Conservation (phyloP, 1,284 basidiomycete genomes). For the Cutaneotrichosporon daszewskae region DNA sequence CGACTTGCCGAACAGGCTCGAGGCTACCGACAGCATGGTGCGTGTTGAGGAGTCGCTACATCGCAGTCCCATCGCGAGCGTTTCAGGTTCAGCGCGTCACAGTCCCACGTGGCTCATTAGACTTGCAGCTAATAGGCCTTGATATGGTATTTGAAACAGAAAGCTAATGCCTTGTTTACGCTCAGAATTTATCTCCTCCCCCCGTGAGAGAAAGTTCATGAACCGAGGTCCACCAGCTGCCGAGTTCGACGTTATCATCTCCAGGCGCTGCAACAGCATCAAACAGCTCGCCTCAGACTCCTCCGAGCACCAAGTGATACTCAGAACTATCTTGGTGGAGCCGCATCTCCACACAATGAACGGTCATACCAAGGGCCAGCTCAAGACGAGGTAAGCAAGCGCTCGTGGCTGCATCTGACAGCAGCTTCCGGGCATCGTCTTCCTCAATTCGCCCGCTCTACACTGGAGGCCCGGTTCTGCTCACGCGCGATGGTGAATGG, state of each 20-base stretch:
- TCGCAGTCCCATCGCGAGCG: background rate
- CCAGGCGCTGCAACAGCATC: too few species aligned
- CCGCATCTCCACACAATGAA: conserved; percentile 22
- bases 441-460: conserved; percentile 61
- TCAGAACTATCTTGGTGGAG: background rate
- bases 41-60: background rate
- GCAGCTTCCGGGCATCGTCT: conserved; percentile 46
- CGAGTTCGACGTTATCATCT: too few species aligned
- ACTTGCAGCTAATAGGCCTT: background rate
- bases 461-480: conserved; percentile 76
- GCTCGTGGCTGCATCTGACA: background rate
- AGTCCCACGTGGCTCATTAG: background rate
- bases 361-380: conserved; percentile 26
- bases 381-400: conserved; percentile 40
- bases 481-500: conserved; percentile 70
- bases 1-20: conserved; percentile 80
- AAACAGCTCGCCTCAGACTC: too few species aligned
- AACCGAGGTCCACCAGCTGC: too few species aligned
- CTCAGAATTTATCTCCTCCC: too few species aligned
- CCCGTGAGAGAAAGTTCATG: too few species aligned
- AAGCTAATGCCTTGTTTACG: too few species aligned
- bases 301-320: too few species aligned
- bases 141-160: background rate
- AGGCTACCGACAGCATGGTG: conserved; percentile 50
- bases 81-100: background rate